phyloP scores from a whole-genome alignment of 2,329 filamentous ascomycete species.

The Penicillium decumbens region DNA sequence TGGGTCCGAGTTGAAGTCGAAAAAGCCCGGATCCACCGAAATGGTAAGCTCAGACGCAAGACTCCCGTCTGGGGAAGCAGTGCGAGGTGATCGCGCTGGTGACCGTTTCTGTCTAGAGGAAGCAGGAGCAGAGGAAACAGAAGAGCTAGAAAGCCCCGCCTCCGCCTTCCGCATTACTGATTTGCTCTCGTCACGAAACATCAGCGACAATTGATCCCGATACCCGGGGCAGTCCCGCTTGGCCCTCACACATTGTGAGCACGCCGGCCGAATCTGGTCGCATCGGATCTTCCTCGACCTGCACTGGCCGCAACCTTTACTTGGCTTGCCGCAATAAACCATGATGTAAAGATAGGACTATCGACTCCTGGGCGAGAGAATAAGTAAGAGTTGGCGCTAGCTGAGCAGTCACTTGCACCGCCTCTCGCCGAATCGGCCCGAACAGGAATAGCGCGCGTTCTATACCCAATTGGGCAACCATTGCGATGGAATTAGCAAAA shows the following conservation, averaged over 20 bases:
- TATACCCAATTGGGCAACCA: slow-evolving; percentile 1
- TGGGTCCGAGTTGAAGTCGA: slow-evolving; percentile 21
- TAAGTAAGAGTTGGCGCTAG: neutral
- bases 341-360: slow-evolving; percentile 21
- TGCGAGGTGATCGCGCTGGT: slow-evolving; percentile 19
- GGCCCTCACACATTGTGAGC: slow-evolving; percentile 59
- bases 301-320: slow-evolving; percentile 44
- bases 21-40: slow-evolving; percentile 7
- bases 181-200: slow-evolving; percentile 63
- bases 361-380: neutral
- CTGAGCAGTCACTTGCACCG: slow-evolving; percentile 1
- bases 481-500: neutral
- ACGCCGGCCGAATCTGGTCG: slow-evolving; percentile 57
- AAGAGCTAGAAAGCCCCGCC: slow-evolving; percentile 13
- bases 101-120: slow-evolving; percentile 9
- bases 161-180: slow-evolving; percentile 57
- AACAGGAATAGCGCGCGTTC: neutral
- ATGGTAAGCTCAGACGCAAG: slow-evolving; percentile 3
- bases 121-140: neutral
- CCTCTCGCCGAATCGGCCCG: slow-evolving; percentile 1
- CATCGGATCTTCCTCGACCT: slow-evolving; percentile 48
- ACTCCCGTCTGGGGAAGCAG: slow-evolving; percentile 26
- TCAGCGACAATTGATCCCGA: slow-evolving; percentile 59
- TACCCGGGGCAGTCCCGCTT: slow-evolving; percentile 61
- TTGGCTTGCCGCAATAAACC: slow-evolving; percentile 44